A percentile compares a stretch with the other conserved stretches of the same genome.
Evolutionary conservation across 2,329 filamentous ascomycete genomes (phyloP).

Genomic region (Zymoseptoria ardabiliae): DNA sequence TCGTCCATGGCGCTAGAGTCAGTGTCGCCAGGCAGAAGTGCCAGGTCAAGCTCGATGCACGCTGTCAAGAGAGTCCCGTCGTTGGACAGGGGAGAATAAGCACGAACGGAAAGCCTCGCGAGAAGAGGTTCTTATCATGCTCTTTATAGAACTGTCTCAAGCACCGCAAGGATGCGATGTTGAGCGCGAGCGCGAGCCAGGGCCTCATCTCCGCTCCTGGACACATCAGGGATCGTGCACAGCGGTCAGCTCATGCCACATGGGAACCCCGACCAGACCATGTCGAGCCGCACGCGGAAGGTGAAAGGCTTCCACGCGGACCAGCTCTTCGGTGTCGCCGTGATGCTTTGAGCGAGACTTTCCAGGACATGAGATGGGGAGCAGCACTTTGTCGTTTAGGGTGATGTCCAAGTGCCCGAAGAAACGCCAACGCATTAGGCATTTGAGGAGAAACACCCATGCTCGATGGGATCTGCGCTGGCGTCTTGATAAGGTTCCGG

Average conservation of each 20-base stretch:
- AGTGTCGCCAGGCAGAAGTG: not conserved
- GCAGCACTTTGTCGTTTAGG: not conserved
- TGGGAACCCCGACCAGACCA: not conserved
- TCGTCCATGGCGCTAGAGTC: not conserved
- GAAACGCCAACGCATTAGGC: not conserved
- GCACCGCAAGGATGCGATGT: not conserved
- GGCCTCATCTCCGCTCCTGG: not conserved
- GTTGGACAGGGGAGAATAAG: not conserved
- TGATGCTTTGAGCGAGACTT: not conserved
- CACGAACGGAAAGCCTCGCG: not conserved
- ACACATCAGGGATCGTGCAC: not conserved
- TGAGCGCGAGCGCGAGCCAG: not conserved
- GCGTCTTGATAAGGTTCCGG: not conserved
- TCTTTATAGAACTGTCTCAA: not conserved
- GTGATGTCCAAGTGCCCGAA: not conserved
- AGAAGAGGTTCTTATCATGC: not conserved
- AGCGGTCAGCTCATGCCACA: not conserved
- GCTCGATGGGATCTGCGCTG: not conserved
- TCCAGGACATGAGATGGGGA: not conserved
- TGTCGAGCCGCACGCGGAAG: not conserved
- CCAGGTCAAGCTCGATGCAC: not conserved
- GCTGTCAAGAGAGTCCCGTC: not conserved
- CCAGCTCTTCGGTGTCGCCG: not conserved
- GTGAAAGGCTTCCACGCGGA: not conserved
- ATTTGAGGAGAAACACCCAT: not conserved